These are phyloP conservation scores for Ophiosphaerella korrae DNA, from an alignment of 2,329 filamentous ascomycete genomes.

Conservation along the genomic window DNA sequence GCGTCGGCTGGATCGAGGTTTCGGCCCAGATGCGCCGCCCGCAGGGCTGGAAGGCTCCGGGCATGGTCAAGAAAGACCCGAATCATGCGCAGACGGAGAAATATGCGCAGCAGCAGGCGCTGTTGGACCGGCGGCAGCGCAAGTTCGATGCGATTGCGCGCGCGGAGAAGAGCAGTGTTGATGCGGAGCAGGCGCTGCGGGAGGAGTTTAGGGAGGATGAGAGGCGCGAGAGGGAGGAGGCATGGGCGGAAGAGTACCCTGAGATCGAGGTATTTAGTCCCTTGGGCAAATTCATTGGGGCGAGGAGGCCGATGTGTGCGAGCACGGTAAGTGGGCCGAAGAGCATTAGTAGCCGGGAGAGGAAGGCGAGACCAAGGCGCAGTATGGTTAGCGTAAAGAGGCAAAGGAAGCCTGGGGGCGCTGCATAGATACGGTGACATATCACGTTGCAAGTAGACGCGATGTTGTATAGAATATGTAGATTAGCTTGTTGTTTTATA, in stretches of 20 bases:
- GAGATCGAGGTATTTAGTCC: slow-evolving; percentile 85
- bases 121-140: slow-evolving; percentile 16
- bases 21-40: slow-evolving; percentile 73
- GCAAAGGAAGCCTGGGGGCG: slow-evolving; percentile 31
- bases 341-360: slow-evolving; percentile 55
- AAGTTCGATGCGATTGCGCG: slow-evolving; percentile 26
- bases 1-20: slow-evolving; percentile 91
- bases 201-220: slow-evolving; percentile 25
- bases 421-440: not conserved
- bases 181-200: slow-evolving; percentile 39
- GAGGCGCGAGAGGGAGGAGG: slow-evolving; percentile 18
- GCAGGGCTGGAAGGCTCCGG: slow-evolving; percentile 36
- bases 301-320: slow-evolving; percentile 71
- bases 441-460: too few relatives aligned
- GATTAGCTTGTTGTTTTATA: not conserved
- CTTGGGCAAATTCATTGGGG: slow-evolving; percentile 77
- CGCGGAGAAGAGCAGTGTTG: slow-evolving; percentile 15
- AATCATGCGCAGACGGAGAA: slow-evolving; percentile 26
- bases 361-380: slow-evolving; percentile 64
- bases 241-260: slow-evolving; percentile 57
- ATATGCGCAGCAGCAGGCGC: not conserved
- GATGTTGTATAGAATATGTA: not conserved
- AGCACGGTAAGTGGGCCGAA: slow-evolving; percentile 66
- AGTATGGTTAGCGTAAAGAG: slow-evolving; percentile 65
- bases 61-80: slow-evolving; percentile 57